Percentiles rank a stretch among this genome's conserved stretches.
These are phyloP conservation scores for Cyclanthera cordifolia DNA, from an alignment of 306 rosid species.

Conservation along the genomic window DNA sequence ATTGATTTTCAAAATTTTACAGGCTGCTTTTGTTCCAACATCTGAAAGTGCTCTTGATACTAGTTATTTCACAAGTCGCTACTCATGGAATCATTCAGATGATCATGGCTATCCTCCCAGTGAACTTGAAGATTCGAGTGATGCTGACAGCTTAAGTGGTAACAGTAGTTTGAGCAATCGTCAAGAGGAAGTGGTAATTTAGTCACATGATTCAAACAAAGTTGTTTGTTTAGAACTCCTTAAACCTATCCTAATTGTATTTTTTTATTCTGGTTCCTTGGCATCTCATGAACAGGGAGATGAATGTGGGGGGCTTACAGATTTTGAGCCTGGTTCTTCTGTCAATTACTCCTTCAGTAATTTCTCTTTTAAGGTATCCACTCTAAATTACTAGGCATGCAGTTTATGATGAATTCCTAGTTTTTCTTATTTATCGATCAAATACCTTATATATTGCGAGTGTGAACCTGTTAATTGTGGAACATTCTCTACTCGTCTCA, in stretches of 20 bases:
- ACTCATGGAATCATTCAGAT: slow-evolving; percentile 72
- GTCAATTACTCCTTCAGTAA: slow-evolving; percentile 91
- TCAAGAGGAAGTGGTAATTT: slow-evolving; percentile 87
- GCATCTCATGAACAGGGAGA: slow-evolving; percentile 49
- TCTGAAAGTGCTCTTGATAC: slow-evolving; percentile 93
- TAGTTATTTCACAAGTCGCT: slow-evolving; percentile 90
- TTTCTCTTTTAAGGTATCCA: slow-evolving; percentile 87
- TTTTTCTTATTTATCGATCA: background rate
- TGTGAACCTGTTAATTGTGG: background rate
- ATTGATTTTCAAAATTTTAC: slow-evolving; percentile 20
- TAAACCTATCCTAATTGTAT: background rate
- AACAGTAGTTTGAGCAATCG: slow-evolving; percentile 80
- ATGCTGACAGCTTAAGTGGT: slow-evolving; percentile 89
- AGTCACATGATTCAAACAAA: slow-evolving; percentile 9
- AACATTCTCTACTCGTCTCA: background rate
- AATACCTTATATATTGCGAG: background rate
- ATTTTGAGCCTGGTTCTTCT: slow-evolving; percentile 67
- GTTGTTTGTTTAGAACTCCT: background rate
- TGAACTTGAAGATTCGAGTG: slow-evolving; percentile 80
- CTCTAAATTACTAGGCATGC: background rate
- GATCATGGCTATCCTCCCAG: slow-evolving; percentile 52
- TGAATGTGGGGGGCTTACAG: slow-evolving; percentile 87
- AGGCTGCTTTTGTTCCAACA: slow-evolving; percentile 98
- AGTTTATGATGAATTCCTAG: background rate
- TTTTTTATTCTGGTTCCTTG: slow-evolving; percentile 25